These are phyloP conservation scores for Strobilomyces dryophilus DNA, from an alignment of 768 basidiomycete genomes.

Conservation along the genomic window DNA sequence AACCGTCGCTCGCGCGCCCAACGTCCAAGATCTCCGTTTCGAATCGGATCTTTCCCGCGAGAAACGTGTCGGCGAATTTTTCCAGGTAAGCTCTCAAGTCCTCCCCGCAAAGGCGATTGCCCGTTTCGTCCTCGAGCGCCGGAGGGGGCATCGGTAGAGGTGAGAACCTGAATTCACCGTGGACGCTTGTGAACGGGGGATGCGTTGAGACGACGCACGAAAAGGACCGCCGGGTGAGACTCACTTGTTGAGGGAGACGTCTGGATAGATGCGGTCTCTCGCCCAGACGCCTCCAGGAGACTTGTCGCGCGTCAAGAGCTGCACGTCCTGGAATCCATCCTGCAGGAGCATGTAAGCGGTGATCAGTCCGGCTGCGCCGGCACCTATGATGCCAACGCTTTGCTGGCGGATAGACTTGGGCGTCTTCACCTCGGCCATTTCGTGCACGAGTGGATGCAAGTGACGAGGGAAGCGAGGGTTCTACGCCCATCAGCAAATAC, in stretches of 20 bases:
- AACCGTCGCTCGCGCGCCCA: conserved; percentile 27
- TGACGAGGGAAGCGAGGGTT: too few relatives aligned
- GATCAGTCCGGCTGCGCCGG: conserved; percentile 57
- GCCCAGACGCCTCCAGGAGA: conserved; percentile 60
- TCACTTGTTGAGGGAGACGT: conserved; percentile 60
- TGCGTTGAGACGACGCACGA: background rate
- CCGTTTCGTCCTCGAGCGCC: conserved; percentile 28
- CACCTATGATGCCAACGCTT: conserved; percentile 48
- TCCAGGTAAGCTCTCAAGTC: conserved; percentile 57
- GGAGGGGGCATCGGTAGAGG: conserved; percentile 49
- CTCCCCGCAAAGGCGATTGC: conserved; percentile 48
- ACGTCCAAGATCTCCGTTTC: conserved; percentile 48
- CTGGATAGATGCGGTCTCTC: conserved; percentile 51
- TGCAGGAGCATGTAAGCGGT: conserved; percentile 50
- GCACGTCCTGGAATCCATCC: conserved; percentile 55
- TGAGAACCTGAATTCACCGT: conserved; percentile 62
- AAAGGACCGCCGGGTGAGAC: conserved; percentile 9
- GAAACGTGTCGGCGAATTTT: conserved; percentile 43
- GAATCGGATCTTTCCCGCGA: conserved; percentile 43
- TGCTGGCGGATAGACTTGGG: conserved; percentile 10
- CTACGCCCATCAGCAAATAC: too few relatives aligned
- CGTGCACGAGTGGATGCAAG: too few relatives aligned
- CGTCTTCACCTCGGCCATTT: background rate
- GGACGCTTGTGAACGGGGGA: conserved; percentile 46
- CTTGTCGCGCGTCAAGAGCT: conserved; percentile 51